Evolutionary conservation across 208 protist genomes (phyloP), one percentile per base, ranked within the genome.

Genomic region (Trypanosoma grayi): DNA sequence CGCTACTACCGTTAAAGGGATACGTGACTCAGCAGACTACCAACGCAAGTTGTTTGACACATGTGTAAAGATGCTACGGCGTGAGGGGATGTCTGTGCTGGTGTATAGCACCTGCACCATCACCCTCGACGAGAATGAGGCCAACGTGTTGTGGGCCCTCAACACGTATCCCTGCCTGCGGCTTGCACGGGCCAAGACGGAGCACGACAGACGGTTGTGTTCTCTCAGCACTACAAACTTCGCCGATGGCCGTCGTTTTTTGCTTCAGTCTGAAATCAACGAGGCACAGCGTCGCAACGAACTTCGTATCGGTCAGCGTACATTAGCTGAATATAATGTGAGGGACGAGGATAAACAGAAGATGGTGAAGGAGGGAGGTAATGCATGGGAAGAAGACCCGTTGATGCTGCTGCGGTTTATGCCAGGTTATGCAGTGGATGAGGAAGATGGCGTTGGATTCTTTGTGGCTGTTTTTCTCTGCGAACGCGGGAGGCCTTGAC

Each of bases 111-210:
- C 79, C 24, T 90, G 79, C 73, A 85, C 79, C 41, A 82, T 80
- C 2, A 79, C 83, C 2, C 43, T 77, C 37, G 77, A 87, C 56
- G 90, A 96, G 51, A 94, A 96, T 56, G 90, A 96, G 37, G 75
- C 58, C 1, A 90, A 87, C 51, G 83, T 95, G 13, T 37, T 82
- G 6, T 68, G 77, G 44, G 66, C 78, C 36, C 66, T 90, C 18
- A 41, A 66, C 20, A 70, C 46, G 16, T 85, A 78, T 67, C 70
- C 74, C 2, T 47, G 18, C 10, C 18, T 87, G 28, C 62, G 67
- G 9, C 73, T 87, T 18, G 71, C 70, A 44, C 73, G 77, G 20
- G 77, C 80, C n/a, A 40, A 13, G n/a, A 75, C 60, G 7, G 25
- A 53, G 1, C 60, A 65, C 10, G 69, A 89, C 28, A 53, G 28